A percentile compares a stretch with the other conserved stretches of the same genome.
Evolutionary conservation across 257 asterid species (phyloP).

Genomic region (Ballota nigra): DNA sequence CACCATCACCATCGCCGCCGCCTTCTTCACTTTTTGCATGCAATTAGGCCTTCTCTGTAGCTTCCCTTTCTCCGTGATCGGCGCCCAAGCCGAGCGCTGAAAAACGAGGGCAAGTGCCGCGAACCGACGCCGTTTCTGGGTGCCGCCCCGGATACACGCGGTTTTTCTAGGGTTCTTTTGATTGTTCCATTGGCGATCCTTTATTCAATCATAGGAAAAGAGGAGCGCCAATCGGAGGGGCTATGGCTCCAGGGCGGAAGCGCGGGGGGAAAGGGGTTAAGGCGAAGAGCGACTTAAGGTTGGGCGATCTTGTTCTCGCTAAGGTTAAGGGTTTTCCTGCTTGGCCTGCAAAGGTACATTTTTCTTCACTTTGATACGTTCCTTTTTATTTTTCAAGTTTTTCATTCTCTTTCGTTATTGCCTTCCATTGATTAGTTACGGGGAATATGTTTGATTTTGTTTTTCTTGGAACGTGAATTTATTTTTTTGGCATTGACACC

Average conservation of each 20-base stretch:
- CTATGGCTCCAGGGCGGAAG: conserved; percentile 76
- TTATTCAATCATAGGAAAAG: conserved; percentile 19
- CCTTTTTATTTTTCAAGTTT: background rate
- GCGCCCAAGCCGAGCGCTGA: conserved; percentile 7
- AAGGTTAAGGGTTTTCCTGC: conserved; percentile 90
- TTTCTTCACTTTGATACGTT: conserved; percentile 8
- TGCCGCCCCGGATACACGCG: conserved; percentile 23
- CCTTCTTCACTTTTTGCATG: conserved; percentile 20
- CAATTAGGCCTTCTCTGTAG: background rate
- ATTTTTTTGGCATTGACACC: background rate
- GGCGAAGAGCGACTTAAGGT: conserved; percentile 52
- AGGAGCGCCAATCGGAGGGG: conserved; percentile 19
- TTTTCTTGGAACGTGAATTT: background rate
- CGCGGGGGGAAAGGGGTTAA: conserved; percentile 66
- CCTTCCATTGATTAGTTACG: background rate
- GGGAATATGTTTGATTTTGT: background rate
- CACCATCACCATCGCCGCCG: conserved; percentile 24
- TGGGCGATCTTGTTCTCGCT: conserved; percentile 94
- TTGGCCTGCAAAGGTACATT: conserved; percentile 92
- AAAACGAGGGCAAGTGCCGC: conserved; percentile 3
- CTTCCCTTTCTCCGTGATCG: conserved; percentile 16
- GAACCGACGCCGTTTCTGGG: conserved; percentile 21
- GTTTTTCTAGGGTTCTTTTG: conserved; percentile 29
- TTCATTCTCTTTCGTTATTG: background rate
- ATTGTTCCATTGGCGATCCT: conserved; percentile 16